Conservation (phyloP, 2,329 filamentous ascomycete genomes). For the Geosmithia putterillii region DNA sequence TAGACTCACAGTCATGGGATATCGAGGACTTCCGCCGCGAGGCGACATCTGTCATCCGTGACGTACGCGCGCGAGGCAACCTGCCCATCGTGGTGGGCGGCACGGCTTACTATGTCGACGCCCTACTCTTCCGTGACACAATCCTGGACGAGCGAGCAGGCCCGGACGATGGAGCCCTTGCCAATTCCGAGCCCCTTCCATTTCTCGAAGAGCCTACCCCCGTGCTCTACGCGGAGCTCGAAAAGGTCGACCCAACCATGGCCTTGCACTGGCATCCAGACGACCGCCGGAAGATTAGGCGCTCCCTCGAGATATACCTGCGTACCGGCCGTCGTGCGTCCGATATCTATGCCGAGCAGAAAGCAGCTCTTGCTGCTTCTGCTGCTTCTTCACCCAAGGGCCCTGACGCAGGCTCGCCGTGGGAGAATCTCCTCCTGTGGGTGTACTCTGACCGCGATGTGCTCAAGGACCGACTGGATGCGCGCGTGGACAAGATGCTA, state of each 20-base stretch:
- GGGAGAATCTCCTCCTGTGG: constrained; percentile 69
- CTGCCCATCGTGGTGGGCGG: constrained; percentile 87
- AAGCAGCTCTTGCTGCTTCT: constrained; percentile 8
- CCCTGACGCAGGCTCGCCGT: constrained; percentile 11
- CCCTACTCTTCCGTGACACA: constrained; percentile 66
- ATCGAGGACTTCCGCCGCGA: constrained; percentile 66
- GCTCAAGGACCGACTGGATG: constrained; percentile 59
- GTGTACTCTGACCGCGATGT: constrained; percentile 61
- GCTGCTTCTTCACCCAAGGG: constrained; percentile 2
- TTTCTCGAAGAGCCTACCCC: constrained; percentile 63
- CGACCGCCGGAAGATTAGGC: constrained; percentile 76
- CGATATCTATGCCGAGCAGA: constrained; percentile 76
- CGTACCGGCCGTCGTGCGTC: constrained; percentile 72
- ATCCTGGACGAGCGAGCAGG: constrained; percentile 25
- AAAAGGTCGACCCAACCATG: constrained; percentile 78
- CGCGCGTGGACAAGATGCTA: constrained; percentile 77
- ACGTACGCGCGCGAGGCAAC: constrained; percentile 67
- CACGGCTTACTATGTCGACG: constrained; percentile 90
- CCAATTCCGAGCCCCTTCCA: constrained; percentile 31
- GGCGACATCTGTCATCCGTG: constrained; percentile 56
- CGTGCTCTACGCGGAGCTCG: constrained; percentile 58
- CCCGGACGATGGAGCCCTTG: neutral
- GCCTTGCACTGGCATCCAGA: constrained; percentile 89
- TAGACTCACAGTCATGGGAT: constrained; percentile 72
- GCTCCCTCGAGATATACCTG: constrained; percentile 83